Evolutionary conservation across 164 flowering plant genomes (phyloP), one percentile per base, ranked within the genome.

Genomic region (Vitis labrusca): DNA sequence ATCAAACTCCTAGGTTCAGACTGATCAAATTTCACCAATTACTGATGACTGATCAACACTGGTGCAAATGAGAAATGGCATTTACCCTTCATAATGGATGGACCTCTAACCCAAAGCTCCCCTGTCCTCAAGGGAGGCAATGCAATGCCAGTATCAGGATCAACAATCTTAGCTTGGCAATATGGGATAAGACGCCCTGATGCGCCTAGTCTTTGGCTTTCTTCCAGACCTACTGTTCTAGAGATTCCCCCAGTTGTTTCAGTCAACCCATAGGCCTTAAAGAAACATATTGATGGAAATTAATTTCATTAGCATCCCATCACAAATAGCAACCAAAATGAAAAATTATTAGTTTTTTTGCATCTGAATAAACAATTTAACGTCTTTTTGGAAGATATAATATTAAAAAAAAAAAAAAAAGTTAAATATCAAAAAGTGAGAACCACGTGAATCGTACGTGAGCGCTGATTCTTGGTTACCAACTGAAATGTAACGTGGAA

Each of bases 211-310:
- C 9, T 49, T 50, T 50, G 30, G 9, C 75, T 58, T 71, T 64
- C 78, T 56, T 30, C 56, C 13, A 60, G 66, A 29, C 70, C 79
- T 66, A 60, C 27, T n/a, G 56, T 69, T 8, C 69, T 67, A 13
- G 64, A 54, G 12, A 75, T 53, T 44, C 74, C 77, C 11, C 63
- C 79, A 32, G 61, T 67, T 30, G 84, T 68, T 71, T 81, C 84
- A 0, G 84, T 81, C 65, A 81, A 62, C 17, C 84, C 84, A 56
- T 81, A 81, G 51, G 56, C 79, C 79, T 67, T 61, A 4, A 61
- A 32, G 12, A 10, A 61, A 32, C 23, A 10, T 61, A 61, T 29
- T 1, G 48, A 61, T 54, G 44, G 44, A 32, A 32, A 32, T 32
- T 16, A 54, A 16, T 54, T 54, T 54, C n/a, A 54, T 54, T 54